Conservation (phyloP, 73 alveolate genomes). For the Paraurostyla sp. region DNA sequence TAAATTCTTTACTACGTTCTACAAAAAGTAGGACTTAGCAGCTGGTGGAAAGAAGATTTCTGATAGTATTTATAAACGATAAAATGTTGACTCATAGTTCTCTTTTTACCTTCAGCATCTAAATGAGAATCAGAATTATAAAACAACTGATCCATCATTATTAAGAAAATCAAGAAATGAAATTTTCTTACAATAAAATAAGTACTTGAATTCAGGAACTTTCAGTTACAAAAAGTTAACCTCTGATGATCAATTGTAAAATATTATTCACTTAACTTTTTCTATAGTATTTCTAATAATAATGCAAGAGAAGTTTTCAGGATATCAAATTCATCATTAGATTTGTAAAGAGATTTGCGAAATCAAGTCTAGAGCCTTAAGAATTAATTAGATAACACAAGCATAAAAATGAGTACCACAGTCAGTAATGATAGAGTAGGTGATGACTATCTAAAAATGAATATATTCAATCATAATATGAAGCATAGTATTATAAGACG, state of each 20-base stretch:
- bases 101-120: not conserved
- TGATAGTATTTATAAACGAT: not conserved
- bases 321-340: not conserved
- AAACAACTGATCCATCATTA: not conserved
- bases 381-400: not conserved
- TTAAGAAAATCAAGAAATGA: constrained; percentile 36
- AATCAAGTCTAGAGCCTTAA: not conserved
- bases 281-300: not conserved
- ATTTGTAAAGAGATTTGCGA: not conserved
- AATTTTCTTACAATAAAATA: not conserved
- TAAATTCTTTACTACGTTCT: not conserved
- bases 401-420: not conserved
- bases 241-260: not conserved
- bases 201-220: constrained; percentile 25
- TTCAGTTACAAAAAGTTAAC: constrained; percentile 8
- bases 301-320: constrained; percentile 5
- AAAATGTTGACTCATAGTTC: not conserved
- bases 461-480: not conserved
- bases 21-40: not conserved
- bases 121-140: not conserved
- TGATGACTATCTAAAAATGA: not conserved
- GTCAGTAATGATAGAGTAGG: constrained; percentile 3
- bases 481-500: not conserved
- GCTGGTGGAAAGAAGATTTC: not conserved
- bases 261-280: not conserved